phyloP scores from a whole-genome alignment of 2,329 filamentous ascomycete species.

The Xylariaceae sp. region DNA sequence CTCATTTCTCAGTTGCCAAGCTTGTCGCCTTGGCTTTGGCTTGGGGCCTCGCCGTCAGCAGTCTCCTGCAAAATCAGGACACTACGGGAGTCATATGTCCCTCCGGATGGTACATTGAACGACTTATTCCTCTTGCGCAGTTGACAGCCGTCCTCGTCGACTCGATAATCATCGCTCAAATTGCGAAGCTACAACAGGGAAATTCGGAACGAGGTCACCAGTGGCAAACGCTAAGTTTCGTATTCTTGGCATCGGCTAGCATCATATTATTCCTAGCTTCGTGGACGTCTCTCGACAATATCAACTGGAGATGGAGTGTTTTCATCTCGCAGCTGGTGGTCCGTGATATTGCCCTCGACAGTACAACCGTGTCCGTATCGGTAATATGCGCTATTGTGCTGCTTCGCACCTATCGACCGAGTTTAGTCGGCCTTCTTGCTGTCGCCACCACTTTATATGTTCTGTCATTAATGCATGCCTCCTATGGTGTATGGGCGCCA shows the following conservation, averaged over 20 bases:
- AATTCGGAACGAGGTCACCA: conserved; percentile 19
- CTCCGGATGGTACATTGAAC: conserved; percentile 22
- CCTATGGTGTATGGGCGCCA: conserved; percentile 21
- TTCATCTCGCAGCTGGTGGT: conserved; percentile 25
- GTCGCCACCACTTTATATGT: conserved; percentile 23
- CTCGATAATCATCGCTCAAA: conserved; percentile 26
- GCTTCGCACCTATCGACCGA: conserved; percentile 25
- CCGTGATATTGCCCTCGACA: conserved; percentile 30
- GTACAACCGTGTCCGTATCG: conserved; percentile 19
- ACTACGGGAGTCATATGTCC: conserved; percentile 31
- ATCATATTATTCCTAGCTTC: conserved; percentile 23
- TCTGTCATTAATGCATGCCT: conserved; percentile 21
- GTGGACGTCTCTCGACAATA: conserved; percentile 26
- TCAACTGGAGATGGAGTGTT: conserved; percentile 30
- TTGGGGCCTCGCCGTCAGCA: conserved; percentile 31
- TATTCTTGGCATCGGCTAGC: conserved; percentile 22
- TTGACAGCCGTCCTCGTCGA: conserved; percentile 28
- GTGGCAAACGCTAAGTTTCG: conserved; percentile 23
- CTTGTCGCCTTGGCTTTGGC: conserved; percentile 25
- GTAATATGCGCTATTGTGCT: conserved; percentile 28
- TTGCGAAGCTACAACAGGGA: conserved; percentile 26
- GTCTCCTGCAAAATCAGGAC: conserved; percentile 24
- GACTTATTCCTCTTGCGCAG: conserved; percentile 29
- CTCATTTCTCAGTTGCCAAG: conserved; percentile 10
- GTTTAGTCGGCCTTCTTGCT: conserved; percentile 26